Percentiles rank a stretch among this genome's conserved stretches.
Conservation (phyloP, 305 asterid species). For the Fraxinus greggii region DNA sequence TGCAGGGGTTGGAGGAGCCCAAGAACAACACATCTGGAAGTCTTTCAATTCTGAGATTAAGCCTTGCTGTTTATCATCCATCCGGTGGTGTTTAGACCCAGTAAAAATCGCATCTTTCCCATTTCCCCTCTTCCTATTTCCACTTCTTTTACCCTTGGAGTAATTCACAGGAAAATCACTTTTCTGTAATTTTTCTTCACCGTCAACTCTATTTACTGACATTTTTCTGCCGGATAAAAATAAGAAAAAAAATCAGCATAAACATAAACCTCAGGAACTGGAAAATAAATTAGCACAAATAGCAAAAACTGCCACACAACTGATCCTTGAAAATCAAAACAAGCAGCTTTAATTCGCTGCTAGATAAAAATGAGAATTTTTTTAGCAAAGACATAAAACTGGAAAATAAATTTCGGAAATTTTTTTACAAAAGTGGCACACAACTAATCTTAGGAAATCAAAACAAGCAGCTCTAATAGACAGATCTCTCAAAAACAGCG, state of each 20-base stretch:
- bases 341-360: neutral
- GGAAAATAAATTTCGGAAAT: neutral
- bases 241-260: neutral
- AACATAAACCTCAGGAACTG: neutral
- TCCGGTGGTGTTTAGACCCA: slow-evolving; percentile 33
- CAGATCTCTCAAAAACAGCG: slow-evolving; percentile 32
- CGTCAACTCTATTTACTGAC: slow-evolving; percentile 29
- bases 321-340: neutral
- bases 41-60: slow-evolving; percentile 28
- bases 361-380: neutral
- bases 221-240: slow-evolving; percentile 20
- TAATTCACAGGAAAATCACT: neutral
- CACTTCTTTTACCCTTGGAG: neutral
- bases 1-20: slow-evolving; percentile 68
- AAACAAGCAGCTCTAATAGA: slow-evolving; percentile 13
- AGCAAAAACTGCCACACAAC: neutral
- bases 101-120: slow-evolving; percentile 34
- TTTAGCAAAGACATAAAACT: neutral
- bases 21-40: slow-evolving; percentile 36
- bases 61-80: slow-evolving; percentile 46
- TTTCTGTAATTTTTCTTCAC: slow-evolving; percentile 16
- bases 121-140: neutral
- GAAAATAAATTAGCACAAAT: neutral
- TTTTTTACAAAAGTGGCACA: neutral
- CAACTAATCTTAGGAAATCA: slow-evolving; percentile 17